These are phyloP conservation scores for Brassica balearica DNA, from an alignment of 441 rosid species.

Conservation along the genomic window DNA sequence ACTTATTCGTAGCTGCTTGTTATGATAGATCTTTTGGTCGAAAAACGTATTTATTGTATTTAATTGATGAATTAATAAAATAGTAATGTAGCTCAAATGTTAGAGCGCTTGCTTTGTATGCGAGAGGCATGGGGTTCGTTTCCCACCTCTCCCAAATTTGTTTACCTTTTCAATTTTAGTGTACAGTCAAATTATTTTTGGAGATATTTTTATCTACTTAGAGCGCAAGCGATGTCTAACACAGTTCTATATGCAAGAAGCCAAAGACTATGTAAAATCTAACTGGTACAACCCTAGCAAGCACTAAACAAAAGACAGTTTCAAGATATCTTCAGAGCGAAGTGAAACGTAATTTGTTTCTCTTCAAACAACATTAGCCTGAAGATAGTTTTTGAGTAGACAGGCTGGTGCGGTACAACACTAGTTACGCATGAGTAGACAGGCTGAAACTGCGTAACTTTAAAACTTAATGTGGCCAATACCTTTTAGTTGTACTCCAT, in stretches of 20 bases:
- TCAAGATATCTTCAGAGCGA: neutral
- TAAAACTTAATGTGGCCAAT: neutral
- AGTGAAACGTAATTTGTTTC: neutral
- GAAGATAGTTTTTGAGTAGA: neutral
- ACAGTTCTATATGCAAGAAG: neutral
- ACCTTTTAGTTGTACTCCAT: no score
- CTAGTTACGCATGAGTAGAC: no score
- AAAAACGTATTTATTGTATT: no score
- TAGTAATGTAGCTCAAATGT: neutral
- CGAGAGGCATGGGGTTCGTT: conserved; percentile 98
- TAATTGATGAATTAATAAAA: no score
- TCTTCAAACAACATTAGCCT: neutral
- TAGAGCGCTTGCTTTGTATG: conserved; percentile 99
- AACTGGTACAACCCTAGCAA: neutral
- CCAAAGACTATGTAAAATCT: neutral
- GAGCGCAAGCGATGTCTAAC: neutral
- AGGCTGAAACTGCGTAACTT: neutral
- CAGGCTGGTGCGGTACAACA: neutral
- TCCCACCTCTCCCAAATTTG: conserved; percentile 78
- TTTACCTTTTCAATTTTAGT: neutral
- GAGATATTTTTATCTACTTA: neutral
- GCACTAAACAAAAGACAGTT: neutral
- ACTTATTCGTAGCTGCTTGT: no score
- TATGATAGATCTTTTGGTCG: no score
- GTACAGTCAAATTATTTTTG: no score